phyloP scores from a whole-genome alignment of 192 early-diverging fungal genomes.

The Mortierella claussenii region DNA sequence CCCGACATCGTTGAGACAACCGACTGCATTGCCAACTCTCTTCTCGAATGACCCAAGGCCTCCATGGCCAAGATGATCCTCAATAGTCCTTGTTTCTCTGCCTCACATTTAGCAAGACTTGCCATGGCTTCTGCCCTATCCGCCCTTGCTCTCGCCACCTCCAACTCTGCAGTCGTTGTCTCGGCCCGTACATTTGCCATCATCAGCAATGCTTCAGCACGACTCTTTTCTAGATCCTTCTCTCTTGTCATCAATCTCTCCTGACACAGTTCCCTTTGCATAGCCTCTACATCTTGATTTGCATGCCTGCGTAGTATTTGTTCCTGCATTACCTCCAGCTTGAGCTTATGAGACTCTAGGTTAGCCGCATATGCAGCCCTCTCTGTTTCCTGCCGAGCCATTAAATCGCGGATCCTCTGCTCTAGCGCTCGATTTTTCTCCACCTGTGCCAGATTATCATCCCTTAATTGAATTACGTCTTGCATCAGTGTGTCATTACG shows the following conservation, averaged over 20 bases:
- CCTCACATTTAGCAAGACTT: background rate
- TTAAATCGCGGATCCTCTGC: background rate
- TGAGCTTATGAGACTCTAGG: background rate
- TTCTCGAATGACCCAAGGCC: background rate
- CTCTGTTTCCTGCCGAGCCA: background rate
- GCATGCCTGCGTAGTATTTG: background rate
- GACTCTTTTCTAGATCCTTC: background rate
- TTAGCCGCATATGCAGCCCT: background rate
- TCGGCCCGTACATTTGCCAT: background rate
- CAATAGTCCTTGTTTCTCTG: background rate
- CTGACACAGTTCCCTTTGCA: background rate
- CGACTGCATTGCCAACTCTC: background rate
- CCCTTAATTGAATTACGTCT: background rate
- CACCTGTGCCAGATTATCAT: background rate
- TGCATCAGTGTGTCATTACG: background rate
- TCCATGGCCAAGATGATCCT: background rate
- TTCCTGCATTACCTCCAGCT: background rate
- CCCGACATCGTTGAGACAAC: too few species aligned
- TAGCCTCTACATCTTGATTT: background rate
- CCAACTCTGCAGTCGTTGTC: background rate
- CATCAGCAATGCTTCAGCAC: background rate
- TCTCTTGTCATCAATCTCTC: background rate
- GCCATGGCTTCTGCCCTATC: background rate
- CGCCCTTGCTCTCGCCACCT: background rate
- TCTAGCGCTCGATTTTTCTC: background rate